These are phyloP conservation scores for Penicillium hordei DNA, from an alignment of 2,329 filamentous ascomycete genomes.

Conservation along the genomic window DNA sequence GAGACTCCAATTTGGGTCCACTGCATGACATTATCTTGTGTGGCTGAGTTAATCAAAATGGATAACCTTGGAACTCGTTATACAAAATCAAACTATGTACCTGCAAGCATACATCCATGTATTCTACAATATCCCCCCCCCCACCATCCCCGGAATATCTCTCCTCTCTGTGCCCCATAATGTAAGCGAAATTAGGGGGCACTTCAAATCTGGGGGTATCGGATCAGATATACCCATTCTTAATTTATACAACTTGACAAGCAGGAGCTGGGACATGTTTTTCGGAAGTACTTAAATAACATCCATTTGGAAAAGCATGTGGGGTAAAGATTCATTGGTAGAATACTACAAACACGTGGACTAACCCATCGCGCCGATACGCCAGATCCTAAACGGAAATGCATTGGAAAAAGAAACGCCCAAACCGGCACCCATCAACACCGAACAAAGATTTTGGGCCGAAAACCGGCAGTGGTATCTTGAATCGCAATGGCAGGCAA, in stretches of 20 bases:
- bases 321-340: conserved; percentile 4
- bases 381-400: conserved; percentile 1
- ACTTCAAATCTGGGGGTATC: not conserved
- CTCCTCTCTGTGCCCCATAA: not conserved
- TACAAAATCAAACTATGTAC: too few relatives aligned
- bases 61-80: too few relatives aligned
- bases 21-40: not conserved
- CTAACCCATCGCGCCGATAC: conserved; percentile 9
- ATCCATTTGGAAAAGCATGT: not conserved
- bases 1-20: not conserved
- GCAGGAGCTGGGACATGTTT: not conserved
- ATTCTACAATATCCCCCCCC: not conserved
- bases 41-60: not conserved
- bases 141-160: not conserved
- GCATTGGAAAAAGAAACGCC: not conserved
- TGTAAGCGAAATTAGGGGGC: not conserved
- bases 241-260: not conserved
- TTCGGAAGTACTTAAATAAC: not conserved
- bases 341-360: conserved; percentile 7
- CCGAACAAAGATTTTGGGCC: conserved; percentile 8
- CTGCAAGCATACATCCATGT: not conserved
- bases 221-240: not conserved
- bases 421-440: conserved; percentile 4
- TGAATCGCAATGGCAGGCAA: conserved; percentile 1
- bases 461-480: conserved; percentile 13